phyloP scores from a whole-genome alignment of 208 protist genomes.

The Angomonas deanei region DNA sequence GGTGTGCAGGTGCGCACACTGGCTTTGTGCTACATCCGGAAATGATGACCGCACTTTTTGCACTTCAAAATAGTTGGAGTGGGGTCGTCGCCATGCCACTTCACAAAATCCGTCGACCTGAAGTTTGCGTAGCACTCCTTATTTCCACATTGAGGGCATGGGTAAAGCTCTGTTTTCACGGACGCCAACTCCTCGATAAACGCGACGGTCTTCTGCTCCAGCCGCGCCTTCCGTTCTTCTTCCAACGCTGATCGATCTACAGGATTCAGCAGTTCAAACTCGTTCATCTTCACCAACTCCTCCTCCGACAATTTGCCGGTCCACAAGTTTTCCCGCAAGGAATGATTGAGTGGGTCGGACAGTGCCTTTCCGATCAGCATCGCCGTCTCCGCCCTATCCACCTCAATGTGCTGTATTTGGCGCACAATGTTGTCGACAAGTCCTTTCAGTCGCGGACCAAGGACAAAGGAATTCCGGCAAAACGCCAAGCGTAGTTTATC shows the following conservation, averaged over 20 bases:
- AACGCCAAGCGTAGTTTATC: too few relatives aligned
- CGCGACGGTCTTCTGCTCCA: conserved; percentile 45
- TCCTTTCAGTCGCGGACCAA: background rate
- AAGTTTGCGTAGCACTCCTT: conserved; percentile 50
- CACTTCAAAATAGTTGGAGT: conserved; percentile 54
- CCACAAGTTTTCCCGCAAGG: conserved; percentile 28
- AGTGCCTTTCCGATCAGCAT: conserved; percentile 33
- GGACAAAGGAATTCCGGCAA: too few relatives aligned
- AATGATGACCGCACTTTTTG: conserved; percentile 31
- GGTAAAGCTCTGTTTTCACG: conserved; percentile 41
- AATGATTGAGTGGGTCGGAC: conserved; percentile 41
- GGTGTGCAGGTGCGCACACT: too few relatives aligned
- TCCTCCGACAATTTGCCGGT: conserved; percentile 13
- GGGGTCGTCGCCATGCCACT: conserved; percentile 61
- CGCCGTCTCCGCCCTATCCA: conserved; percentile 17
- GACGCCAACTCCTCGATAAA: conserved; percentile 31
- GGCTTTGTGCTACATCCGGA: conserved; percentile 23
- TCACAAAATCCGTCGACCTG: conserved; percentile 50
- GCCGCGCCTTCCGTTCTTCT: conserved; percentile 17
- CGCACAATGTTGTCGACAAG: conserved; percentile 9
- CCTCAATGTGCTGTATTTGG: conserved; percentile 6
- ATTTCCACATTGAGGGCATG: conserved; percentile 40
- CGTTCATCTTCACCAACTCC: conserved; percentile 29
- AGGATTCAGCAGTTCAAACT: conserved; percentile 43
- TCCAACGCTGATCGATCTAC: conserved; percentile 17